Conservation (phyloP, 108 stramenopile genomes). For the Epithemia pelagica region DNA sequence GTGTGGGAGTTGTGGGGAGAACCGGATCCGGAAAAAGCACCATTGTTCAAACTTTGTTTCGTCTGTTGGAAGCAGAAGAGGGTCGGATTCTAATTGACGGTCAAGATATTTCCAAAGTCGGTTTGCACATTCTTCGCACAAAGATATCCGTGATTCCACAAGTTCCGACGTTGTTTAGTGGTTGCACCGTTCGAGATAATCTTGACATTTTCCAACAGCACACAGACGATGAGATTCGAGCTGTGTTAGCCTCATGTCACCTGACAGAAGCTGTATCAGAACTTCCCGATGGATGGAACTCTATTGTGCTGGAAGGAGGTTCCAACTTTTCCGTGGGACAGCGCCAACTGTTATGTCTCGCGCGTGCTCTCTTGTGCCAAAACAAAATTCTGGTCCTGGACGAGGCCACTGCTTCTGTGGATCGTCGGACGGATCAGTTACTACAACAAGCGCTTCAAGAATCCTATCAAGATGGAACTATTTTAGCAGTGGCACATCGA, state of each 20-base stretch:
- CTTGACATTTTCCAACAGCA: constrained; percentile 76
- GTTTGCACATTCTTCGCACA: constrained; percentile 80
- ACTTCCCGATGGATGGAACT: constrained; percentile 54
- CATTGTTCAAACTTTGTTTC: constrained; percentile 68
- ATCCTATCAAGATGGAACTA: constrained; percentile 66
- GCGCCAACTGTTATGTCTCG: constrained; percentile 91
- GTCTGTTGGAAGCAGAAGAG: constrained; percentile 69
- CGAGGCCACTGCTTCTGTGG: constrained; percentile 90
- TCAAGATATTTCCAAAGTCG: constrained; percentile 69
- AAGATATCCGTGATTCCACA: constrained; percentile 91
- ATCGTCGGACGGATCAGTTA: constrained; percentile 72
- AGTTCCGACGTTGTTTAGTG: constrained; percentile 86
- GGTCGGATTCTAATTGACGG: constrained; percentile 84
- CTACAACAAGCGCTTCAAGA: constrained; percentile 76
- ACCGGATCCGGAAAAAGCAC: constrained; percentile 69
- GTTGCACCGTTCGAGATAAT: constrained; percentile 87
- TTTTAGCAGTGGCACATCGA: constrained; percentile 92
- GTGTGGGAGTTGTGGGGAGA: constrained; percentile 76
- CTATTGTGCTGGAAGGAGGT: constrained; percentile 84
- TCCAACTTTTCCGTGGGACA: constrained; percentile 89
- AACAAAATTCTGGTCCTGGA: constrained; percentile 83
- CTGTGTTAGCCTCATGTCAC: constrained; percentile 49
- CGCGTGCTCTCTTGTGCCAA: constrained; percentile 80
- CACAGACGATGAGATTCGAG: constrained; percentile 45
- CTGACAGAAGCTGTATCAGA: constrained; percentile 55